Evolutionary conservation across 352 stramenopile species (phyloP).

Genomic region (Phytophthora hibernalis): DNA sequence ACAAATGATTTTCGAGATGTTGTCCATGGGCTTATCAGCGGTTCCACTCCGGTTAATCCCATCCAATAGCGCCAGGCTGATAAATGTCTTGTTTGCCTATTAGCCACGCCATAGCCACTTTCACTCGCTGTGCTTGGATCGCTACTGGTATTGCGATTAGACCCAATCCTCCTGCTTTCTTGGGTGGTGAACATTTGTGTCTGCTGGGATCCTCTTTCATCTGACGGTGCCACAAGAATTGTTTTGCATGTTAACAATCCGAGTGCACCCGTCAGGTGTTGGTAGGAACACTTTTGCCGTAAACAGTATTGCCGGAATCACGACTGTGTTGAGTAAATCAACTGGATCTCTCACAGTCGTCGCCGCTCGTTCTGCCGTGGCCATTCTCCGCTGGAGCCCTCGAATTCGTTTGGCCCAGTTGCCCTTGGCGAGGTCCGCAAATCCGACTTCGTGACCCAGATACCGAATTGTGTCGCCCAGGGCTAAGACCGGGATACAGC

Average conservation of each 20-base stretch:
- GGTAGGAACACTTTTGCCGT: conserved; percentile 1
- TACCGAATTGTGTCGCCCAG: neutral
- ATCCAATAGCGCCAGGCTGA: too few relatives aligned
- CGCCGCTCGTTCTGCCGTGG: neutral
- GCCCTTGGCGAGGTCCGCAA: neutral
- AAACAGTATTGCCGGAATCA: conserved; percentile 3
- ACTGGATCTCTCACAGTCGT: neutral
- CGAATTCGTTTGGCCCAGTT: neutral
- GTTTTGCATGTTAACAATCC: conserved; percentile 8
- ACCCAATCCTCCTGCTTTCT: neutral
- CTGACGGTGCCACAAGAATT: conserved; percentile 1
- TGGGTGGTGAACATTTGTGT: neutral
- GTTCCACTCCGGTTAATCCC: too few relatives aligned
- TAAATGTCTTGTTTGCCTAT: neutral
- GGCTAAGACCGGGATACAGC: neutral
- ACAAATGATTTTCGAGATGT: too few relatives aligned
- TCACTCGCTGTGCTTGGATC: neutral
- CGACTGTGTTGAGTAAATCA: neutral
- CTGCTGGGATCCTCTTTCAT: neutral
- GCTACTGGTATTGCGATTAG: neutral
- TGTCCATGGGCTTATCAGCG: too few relatives aligned
- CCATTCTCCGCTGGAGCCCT: neutral
- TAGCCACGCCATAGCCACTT: neutral
- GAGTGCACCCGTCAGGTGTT: neutral
- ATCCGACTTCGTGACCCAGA: conserved; percentile 7